Conservation (phyloP, 345 rosid genomes). For the Toxicodendron radicans region DNA sequence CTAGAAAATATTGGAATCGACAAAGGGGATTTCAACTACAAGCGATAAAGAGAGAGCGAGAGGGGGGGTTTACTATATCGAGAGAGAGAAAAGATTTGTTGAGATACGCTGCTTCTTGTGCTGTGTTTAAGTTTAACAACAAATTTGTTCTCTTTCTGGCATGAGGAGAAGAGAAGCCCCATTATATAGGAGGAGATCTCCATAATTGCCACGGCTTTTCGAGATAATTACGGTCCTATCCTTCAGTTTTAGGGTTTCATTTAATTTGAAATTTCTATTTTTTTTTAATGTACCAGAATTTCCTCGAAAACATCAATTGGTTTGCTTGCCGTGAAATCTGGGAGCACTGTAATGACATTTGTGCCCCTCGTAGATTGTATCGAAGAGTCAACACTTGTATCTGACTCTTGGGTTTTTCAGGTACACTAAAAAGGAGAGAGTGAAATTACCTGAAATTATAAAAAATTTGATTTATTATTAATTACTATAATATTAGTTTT, state of each 20-base stretch:
- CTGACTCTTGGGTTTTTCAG: too few species aligned
- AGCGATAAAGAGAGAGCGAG: too few species aligned
- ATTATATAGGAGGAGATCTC: background rate
- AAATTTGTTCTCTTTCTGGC: too few species aligned
- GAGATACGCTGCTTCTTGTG: too few species aligned
- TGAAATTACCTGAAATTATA: too few species aligned
- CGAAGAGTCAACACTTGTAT: background rate
- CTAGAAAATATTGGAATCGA: background rate
- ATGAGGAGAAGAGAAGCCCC: rapidly evolving
- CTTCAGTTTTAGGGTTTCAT: background rate
- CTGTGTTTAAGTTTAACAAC: too few species aligned
- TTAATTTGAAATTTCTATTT: background rate
- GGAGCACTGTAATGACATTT: background rate
- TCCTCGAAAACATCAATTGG: background rate
- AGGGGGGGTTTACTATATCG: too few species aligned
- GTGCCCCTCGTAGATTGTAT: background rate
- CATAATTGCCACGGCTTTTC: background rate
- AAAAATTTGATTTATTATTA: too few species aligned
- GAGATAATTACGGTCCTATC: background rate
- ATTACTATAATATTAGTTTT: too few species aligned
- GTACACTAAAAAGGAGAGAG: too few species aligned
- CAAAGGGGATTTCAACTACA: too few species aligned
- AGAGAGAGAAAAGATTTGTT: background rate
- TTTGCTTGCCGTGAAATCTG: background rate
- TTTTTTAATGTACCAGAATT: background rate